A percentile compares a stretch with the other conserved stretches of the same genome.
These are phyloP conservation scores for Dalbergia oliveri DNA, from an alignment of 306 rosid genomes.

Conservation along the genomic window DNA sequence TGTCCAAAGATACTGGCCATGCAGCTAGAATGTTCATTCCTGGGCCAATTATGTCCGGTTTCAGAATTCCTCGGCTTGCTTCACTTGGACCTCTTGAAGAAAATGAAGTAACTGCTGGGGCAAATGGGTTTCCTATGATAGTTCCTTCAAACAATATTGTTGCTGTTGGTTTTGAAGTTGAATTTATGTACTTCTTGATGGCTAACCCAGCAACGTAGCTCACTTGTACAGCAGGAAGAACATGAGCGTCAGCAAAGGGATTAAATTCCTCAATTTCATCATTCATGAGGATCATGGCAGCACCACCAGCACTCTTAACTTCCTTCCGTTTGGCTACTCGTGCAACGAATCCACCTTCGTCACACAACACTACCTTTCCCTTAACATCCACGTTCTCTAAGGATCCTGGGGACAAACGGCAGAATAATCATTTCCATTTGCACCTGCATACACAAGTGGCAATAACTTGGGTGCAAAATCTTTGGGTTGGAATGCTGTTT, in stretches of 20 bases:
- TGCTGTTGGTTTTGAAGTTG: slow-evolving; percentile 49
- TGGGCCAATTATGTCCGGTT: slow-evolving; percentile 71
- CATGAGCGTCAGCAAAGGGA: slow-evolving; percentile 49
- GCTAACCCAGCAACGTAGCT: slow-evolving; percentile 36
- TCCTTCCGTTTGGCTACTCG: slow-evolving; percentile 46
- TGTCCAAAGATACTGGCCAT: slow-evolving; percentile 58
- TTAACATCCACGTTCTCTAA: slow-evolving; percentile 44
- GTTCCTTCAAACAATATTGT: slow-evolving; percentile 57
- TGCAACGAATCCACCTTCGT: slow-evolving; percentile 39
- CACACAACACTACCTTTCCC: slow-evolving; percentile 67
- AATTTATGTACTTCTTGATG: slow-evolving; percentile 57
- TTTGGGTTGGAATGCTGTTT: slow-evolving; percentile 56
- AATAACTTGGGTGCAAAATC: slow-evolving; percentile 34
- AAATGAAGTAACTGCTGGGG: slow-evolving; percentile 58
- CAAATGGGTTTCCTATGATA: slow-evolving; percentile 42
- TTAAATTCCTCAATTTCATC: slow-evolving; percentile 11
- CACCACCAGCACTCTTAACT: slow-evolving; percentile 60
- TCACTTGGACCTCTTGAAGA: slow-evolving; percentile 69
- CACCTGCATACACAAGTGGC: slow-evolving; percentile 64
- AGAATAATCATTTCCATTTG: slow-evolving; percentile 21
- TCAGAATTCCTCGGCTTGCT: slow-evolving; percentile 56
- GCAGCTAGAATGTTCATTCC: slow-evolving; percentile 65
- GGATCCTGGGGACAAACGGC: slow-evolving; percentile 45
- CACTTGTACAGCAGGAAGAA: slow-evolving; percentile 61
- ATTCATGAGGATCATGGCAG: slow-evolving; percentile 65